These are phyloP conservation scores for Kluyveromyces aestuarii DNA, from an alignment of 805 yeast genomes.

Conservation along the genomic window DNA sequence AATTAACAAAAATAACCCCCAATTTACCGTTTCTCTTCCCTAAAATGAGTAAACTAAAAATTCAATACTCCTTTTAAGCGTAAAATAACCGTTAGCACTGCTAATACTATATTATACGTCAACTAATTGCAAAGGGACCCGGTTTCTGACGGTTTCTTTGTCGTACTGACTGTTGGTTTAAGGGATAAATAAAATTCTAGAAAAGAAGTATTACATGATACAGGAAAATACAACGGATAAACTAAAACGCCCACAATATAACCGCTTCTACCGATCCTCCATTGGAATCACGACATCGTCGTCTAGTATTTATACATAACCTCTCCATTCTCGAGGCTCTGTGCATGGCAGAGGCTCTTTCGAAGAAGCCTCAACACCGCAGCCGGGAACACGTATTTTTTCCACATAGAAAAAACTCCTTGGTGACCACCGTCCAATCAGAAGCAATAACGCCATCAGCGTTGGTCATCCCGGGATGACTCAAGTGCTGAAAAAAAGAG, in stretches of 20 bases:
- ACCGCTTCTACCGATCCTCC: too few relatives aligned
- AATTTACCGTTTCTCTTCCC: background rate
- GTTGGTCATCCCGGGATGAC: constrained; percentile 9
- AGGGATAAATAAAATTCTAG: background rate
- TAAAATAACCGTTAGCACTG: background rate
- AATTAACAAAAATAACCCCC: background rate
- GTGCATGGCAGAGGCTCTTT: background rate
- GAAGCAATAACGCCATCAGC: background rate
- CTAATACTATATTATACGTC: background rate
- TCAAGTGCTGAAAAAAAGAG: background rate
- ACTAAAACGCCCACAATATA: too few relatives aligned
- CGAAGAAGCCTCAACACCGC: background rate
- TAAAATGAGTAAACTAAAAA: background rate
- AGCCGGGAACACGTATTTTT: background rate
- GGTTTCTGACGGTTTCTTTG: background rate
- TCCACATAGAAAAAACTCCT: background rate
- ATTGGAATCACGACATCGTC: background rate
- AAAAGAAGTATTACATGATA: too few relatives aligned
- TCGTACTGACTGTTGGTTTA: background rate
- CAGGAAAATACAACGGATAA: too few relatives aligned
- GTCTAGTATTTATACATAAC: background rate
- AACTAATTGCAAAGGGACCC: background rate
- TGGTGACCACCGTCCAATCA: constrained; percentile 4
- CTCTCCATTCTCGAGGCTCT: background rate
- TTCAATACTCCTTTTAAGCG: background rate